phyloP scores from a whole-genome alignment of 306 rosid species.

The Morella rubra region DNA sequence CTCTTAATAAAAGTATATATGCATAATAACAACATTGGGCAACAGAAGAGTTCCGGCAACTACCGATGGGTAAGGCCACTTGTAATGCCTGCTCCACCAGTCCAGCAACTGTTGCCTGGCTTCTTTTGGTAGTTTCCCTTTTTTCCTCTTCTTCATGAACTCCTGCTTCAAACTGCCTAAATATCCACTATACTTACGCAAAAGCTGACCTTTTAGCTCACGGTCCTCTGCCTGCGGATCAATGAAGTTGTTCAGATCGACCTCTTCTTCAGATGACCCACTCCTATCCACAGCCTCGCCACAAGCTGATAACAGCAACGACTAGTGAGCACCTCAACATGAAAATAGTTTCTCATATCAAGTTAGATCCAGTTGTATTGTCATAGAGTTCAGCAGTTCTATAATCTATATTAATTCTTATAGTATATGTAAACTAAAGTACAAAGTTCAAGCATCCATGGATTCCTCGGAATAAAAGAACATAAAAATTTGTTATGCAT shows the following conservation, averaged over 20 bases:
- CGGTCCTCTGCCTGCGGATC: conserved; percentile 87
- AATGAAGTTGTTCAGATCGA: conserved; percentile 54
- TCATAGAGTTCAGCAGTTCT: neutral
- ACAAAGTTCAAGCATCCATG: neutral
- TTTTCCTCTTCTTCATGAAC: conserved; percentile 95
- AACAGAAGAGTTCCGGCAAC: neutral
- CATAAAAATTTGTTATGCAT: neutral
- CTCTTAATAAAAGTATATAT: neutral
- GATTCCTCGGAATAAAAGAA: neutral
- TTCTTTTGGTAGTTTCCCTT: conserved; percentile 93
- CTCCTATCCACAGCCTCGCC: conserved; percentile 58
- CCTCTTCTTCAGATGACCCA: conserved; percentile 86
- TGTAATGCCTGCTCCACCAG: conserved; percentile 98
- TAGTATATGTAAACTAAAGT: neutral
- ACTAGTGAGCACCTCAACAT: neutral
- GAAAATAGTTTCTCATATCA: neutral
- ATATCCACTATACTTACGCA: conserved; percentile 89
- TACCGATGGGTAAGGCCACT: conserved; percentile 99
- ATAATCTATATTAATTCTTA: no score
- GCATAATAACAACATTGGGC: neutral
- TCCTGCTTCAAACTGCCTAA: conserved; percentile 94
- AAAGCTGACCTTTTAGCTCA: conserved; percentile 83
- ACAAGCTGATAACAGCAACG: conserved; percentile 32
- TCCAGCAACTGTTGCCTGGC: conserved; percentile 93
- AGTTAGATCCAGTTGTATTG: neutral